A percentile compares a stretch with the other conserved stretches of the same genome.
Conservation (phyloP, 1,284 basidiomycete genomes). For the Phellinidium pouzarii region DNA sequence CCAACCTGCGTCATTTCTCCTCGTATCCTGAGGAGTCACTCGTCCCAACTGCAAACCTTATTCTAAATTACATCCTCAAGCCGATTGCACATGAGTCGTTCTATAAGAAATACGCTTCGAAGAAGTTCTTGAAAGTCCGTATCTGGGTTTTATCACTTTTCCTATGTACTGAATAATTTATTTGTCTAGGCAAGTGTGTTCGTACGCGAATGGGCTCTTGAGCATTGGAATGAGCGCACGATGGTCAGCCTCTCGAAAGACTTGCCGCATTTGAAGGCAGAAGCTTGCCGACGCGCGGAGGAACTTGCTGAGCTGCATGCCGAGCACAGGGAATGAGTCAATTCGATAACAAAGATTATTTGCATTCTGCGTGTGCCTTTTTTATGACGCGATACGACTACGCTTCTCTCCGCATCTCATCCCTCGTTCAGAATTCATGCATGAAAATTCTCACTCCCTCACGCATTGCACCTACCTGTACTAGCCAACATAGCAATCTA, state of each 20-base stretch:
- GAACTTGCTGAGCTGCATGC: constrained; percentile 8
- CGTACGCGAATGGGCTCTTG: constrained; percentile 56
- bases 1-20: constrained; percentile 89
- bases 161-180: neutral
- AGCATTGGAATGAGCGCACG: constrained; percentile 49
- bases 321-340: neutral
- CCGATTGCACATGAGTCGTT: constrained; percentile 71
- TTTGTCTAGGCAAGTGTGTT: constrained; percentile 47
- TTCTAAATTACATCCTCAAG: constrained; percentile 88
- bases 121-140: constrained; percentile 79
- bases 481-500: constrained; percentile 8
- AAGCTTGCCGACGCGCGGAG: constrained; percentile 9
- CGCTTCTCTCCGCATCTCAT: neutral
- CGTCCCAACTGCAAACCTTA: constrained; percentile 83
- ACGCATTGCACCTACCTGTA: constrained; percentile 8
- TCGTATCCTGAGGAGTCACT: constrained; percentile 82
- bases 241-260: constrained; percentile 47
- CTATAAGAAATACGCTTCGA: constrained; percentile 76
- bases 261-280: constrained; percentile 44
- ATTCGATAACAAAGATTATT: neutral
- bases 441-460: neutral
- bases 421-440: constrained; percentile 3
- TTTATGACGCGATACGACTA: constrained; percentile 12
- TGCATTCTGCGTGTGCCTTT: neutral
- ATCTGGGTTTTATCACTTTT: neutral